Conservation (phyloP, 768 basidiomycete species). For the Crucibulum laeve region DNA sequence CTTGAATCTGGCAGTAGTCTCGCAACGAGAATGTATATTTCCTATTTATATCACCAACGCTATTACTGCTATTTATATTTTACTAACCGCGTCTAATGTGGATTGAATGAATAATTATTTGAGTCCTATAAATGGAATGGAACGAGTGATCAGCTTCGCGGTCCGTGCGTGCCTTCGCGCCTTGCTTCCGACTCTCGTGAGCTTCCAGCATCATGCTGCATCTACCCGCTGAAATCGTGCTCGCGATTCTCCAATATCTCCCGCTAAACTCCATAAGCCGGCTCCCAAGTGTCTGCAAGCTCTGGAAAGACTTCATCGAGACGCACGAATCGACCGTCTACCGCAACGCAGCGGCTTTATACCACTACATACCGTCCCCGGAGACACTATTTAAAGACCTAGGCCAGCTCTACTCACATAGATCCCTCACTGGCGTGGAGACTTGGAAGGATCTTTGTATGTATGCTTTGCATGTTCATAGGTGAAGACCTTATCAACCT, state of each 20-base stretch:
- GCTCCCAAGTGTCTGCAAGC: conserved; percentile 32
- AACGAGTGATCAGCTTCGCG: too few species aligned
- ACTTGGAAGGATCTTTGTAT: conserved; percentile 64
- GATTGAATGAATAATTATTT: too few species aligned
- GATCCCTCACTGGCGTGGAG: conserved; percentile 29
- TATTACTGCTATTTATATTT: too few species aligned
- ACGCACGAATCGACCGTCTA: conserved; percentile 51
- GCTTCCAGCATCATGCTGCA: conserved; percentile 35
- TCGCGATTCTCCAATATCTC: conserved; percentile 47
- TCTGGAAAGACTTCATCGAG: conserved; percentile 43
- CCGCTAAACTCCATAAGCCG: conserved; percentile 37
- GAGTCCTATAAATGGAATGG: too few species aligned
- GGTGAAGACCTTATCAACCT: conserved; percentile 5
- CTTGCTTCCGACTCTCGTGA: too few species aligned
- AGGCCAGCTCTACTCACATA: conserved; percentile 27
- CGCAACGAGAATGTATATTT: too few species aligned
- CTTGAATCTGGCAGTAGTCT: too few species aligned
- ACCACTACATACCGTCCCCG: conserved; percentile 36
- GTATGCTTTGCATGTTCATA: conserved; percentile 13
- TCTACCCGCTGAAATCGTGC: conserved; percentile 56
- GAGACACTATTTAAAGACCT: conserved; percentile 8
- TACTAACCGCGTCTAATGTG: too few species aligned
- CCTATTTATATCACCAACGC: too few species aligned
- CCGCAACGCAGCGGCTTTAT: conserved; percentile 49
- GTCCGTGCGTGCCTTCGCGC: too few species aligned